Evolutionary conservation across 2,329 filamentous ascomycete species (phyloP).

Genomic region (Teratosphaeriaceae sp.): DNA sequence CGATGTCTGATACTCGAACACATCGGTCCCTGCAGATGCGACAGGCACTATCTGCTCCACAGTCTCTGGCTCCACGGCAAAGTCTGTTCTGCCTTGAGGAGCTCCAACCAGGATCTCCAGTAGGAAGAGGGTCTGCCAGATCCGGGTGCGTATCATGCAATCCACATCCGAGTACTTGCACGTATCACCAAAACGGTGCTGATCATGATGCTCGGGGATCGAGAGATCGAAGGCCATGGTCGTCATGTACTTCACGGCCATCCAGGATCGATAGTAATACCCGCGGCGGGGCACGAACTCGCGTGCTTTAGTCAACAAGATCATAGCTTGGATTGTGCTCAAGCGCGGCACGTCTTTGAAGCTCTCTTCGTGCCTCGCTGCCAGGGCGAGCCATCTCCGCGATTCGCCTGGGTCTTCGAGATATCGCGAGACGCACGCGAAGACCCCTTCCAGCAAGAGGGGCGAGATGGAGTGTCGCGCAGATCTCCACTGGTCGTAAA

Average conservation of each 20-base stretch:
- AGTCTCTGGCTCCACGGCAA: constrained; percentile 65
- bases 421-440: constrained; percentile 79
- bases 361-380: constrained; percentile 80
- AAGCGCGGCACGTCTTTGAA: constrained; percentile 89
- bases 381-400: constrained; percentile 87
- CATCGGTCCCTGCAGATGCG: constrained; percentile 60
- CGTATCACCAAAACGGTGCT: constrained; percentile 61
- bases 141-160: constrained; percentile 74
- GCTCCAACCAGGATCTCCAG: constrained; percentile 91
- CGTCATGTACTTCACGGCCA: constrained; percentile 85
- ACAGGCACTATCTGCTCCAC: constrained; percentile 67
- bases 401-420: constrained; percentile 78
- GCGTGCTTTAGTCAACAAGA: constrained; percentile 82
- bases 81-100: constrained; percentile 74
- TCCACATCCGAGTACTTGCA: constrained; percentile 67
- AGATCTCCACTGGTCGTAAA: constrained; percentile 86
- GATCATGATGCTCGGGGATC: constrained; percentile 76
- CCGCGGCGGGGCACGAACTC: constrained; percentile 89
- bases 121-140: constrained; percentile 84
- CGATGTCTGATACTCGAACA: constrained; percentile 68
- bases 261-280: constrained; percentile 97
- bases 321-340: constrained; percentile 83
- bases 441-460: constrained; percentile 80
- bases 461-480: constrained; percentile 82
- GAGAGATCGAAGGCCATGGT: constrained; percentile 91